Conservation (phyloP, 2,329 filamentous ascomycete species). For the Eurotiales sp. region DNA sequence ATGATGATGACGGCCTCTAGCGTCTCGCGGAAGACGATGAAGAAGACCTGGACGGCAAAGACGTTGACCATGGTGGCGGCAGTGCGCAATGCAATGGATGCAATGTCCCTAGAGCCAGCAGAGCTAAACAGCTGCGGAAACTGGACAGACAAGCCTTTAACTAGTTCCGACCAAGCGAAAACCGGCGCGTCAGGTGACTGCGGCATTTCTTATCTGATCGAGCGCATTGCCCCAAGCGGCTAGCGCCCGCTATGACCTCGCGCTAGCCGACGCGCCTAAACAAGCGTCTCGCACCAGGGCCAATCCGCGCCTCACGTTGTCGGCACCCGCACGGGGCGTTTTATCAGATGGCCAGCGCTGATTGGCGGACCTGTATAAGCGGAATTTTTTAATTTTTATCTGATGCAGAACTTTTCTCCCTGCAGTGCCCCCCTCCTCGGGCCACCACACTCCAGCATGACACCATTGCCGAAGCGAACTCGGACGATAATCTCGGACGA, state of each 20-base stretch:
- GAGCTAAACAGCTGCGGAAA: no score
- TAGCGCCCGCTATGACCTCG: not conserved
- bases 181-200: not conserved
- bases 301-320: no score
- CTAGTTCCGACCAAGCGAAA: no score
- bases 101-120: not conserved
- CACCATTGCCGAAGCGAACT: no score
- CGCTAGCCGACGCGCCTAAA: no score
- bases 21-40: conserved; percentile 83
- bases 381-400: conserved; percentile 5
- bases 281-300: not conserved
- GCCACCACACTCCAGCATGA: no score
- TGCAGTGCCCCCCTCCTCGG: not conserved
- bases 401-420: not conserved
- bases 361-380: not conserved
- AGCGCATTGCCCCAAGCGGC: not conserved
- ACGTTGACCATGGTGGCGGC: conserved; percentile 15
- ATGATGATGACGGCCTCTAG: conserved; percentile 81
- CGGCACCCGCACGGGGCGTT: not conserved
- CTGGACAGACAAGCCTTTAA: no score
- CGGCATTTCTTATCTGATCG: conserved; percentile 5
- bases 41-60: conserved; percentile 58
- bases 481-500: not conserved
- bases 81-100: no score
- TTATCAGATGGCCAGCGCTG: not conserved